phyloP scores from a whole-genome alignment of 1,284 basidiomycete species.

The Pterulicium gracile region DNA sequence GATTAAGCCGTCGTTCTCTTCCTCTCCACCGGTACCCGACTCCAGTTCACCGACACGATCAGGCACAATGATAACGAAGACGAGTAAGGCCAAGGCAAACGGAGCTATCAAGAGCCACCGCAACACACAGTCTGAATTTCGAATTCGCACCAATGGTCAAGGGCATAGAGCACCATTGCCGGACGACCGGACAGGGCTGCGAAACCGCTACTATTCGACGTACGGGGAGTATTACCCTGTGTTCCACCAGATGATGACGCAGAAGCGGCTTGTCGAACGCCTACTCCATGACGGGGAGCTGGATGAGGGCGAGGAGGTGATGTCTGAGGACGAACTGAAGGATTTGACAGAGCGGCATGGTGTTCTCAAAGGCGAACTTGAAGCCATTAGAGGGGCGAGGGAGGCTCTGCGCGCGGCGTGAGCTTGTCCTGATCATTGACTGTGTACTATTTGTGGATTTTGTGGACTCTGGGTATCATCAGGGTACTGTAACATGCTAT shows the following conservation, averaged over 20 bases:
- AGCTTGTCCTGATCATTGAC: too few species aligned
- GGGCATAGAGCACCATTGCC: background rate
- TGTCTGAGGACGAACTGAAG: conserved; percentile 40
- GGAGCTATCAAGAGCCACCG: too few species aligned
- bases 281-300: conserved; percentile 29
- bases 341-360: conserved; percentile 31
- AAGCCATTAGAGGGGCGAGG: conserved; percentile 29
- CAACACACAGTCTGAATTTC: too few species aligned
- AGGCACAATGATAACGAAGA: too few species aligned
- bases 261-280: conserved; percentile 19
- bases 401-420: background rate
- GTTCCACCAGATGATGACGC: conserved; percentile 28
- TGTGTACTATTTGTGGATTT: too few species aligned
- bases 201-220: background rate
- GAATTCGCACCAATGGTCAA: conserved; percentile 10
- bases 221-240: background rate
- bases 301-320: conserved; percentile 36
- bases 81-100: too few species aligned
- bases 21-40: conserved; percentile 15
- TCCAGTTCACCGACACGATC: conserved; percentile 9
- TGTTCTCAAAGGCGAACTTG: conserved; percentile 33
- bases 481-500: too few species aligned
- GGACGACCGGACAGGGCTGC: background rate
- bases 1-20: conserved; percentile 10
- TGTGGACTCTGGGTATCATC: too few species aligned